A percentile compares a stretch with the other conserved stretches of the same genome.
Conservation (phyloP, 345 rosid species). For the Luvunga scandens region DNA sequence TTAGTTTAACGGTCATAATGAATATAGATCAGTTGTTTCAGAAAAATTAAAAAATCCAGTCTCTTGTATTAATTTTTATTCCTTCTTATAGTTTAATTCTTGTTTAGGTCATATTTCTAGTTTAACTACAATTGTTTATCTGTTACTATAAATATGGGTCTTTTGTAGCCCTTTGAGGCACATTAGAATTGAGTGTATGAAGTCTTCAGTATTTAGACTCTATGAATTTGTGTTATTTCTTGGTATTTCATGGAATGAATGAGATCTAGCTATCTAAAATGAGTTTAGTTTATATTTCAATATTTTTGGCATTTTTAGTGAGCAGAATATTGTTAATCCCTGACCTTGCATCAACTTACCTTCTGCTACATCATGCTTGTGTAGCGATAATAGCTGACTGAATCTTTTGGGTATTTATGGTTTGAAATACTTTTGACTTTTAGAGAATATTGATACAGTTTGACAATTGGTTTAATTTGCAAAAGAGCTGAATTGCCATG, state of each 20-base stretch:
- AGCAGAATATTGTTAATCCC: neutral
- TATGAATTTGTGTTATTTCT: neutral
- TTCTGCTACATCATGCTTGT: neutral
- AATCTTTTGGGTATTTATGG: neutral
- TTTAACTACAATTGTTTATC: too few relatives aligned
- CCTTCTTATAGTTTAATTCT: too few relatives aligned
- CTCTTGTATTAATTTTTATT: too few relatives aligned
- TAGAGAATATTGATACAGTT: neutral
- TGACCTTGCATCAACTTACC: neutral
- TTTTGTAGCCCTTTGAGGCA: too few relatives aligned
- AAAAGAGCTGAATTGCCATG: slow-evolving; percentile 24
- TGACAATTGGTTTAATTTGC: neutral
- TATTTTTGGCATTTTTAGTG: neutral
- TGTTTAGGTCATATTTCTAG: too few relatives aligned
- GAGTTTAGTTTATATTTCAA: too few relatives aligned
- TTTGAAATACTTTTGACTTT: neutral
- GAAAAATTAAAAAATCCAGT: too few relatives aligned
- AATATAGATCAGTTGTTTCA: too few relatives aligned
- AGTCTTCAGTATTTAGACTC: too few relatives aligned
- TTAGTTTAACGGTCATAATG: too few relatives aligned
- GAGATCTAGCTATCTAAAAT: neutral
- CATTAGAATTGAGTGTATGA: too few relatives aligned
- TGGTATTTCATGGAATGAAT: neutral
- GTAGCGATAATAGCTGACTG: neutral
- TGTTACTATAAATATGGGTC: too few relatives aligned